A percentile compares a stretch with the other conserved stretches of the same genome.
phyloP scores from a whole-genome alignment of 768 basidiomycete species.

The Podaxis sp. region DNA sequence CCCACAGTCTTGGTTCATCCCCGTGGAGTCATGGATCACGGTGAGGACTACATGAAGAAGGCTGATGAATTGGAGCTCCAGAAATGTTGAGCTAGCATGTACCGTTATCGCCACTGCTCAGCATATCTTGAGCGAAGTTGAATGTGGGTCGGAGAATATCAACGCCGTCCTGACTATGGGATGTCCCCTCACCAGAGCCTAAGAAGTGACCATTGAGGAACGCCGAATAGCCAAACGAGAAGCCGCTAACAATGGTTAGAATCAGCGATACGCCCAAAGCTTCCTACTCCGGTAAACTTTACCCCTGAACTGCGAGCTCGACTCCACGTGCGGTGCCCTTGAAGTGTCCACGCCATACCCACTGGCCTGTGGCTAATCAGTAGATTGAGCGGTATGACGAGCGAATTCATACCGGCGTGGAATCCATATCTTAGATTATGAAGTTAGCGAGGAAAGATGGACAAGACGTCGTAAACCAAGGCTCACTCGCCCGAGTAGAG shows the following conservation, averaged over 20 bases:
- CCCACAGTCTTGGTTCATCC: conserved; percentile 37
- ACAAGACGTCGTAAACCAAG: too few relatives aligned
- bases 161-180: conserved; percentile 31
- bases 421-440: neutral
- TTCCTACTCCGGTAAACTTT: neutral
- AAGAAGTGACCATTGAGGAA: conserved; percentile 44
- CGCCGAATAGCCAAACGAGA: conserved; percentile 44
- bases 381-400: neutral
- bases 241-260: conserved; percentile 26
- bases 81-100: neutral
- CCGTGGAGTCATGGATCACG: conserved; percentile 36
- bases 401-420: conserved; percentile 5
- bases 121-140: conserved; percentile 33
- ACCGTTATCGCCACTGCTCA: conserved; percentile 30
- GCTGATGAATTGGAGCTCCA: neutral
- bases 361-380: conserved; percentile 26
- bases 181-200: conserved; percentile 40
- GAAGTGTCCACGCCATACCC: conserved; percentile 49
- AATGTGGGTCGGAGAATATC: conserved; percentile 33
- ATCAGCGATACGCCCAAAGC: neutral
- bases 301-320: conserved; percentile 40
- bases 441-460: neutral
- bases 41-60: conserved; percentile 28
- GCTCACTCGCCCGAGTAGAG: conserved; percentile 13
- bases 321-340: conserved; percentile 40